A percentile compares a stretch with the other conserved stretches of the same genome.
phyloP scores from a whole-genome alignment of 2,329 filamentous ascomycete species.

The Purpureocillium lavendulum region DNA sequence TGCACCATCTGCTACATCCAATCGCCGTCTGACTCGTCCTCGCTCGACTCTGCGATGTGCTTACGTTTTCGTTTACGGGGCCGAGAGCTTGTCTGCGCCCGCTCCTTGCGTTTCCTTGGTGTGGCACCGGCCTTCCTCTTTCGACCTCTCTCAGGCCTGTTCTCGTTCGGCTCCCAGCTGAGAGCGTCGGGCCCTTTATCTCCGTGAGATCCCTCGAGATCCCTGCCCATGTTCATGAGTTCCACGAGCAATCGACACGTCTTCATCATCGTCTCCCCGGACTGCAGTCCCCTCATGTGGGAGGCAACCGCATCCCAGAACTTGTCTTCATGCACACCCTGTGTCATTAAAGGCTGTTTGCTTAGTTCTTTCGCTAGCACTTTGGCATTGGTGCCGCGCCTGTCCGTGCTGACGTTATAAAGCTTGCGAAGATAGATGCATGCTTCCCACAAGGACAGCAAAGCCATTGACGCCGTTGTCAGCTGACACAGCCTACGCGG shows the following conservation, averaged over 20 bases:
- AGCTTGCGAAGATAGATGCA: conserved; percentile 72
- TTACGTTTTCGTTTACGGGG: conserved; percentile 38
- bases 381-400: conserved; percentile 55
- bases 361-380: conserved; percentile 64
- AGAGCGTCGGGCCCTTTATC: conserved; percentile 42
- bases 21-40: no score
- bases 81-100: conserved; percentile 45
- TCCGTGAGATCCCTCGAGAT: conserved; percentile 64
- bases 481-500: conserved; percentile 58
- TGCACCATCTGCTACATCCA: no score
- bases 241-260: conserved; percentile 73
- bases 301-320: conserved; percentile 67
- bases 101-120: conserved; percentile 49
- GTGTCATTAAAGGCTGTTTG: conserved; percentile 68
- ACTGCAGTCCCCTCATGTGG: conserved; percentile 59
- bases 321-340: conserved; percentile 71
- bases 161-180: conserved; percentile 40
- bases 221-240: conserved; percentile 68
- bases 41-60: no score
- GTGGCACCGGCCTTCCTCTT: conserved; percentile 44
- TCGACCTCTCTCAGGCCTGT: conserved; percentile 38
- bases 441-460: conserved; percentile 79
- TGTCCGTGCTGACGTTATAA: conserved; percentile 62
- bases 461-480: conserved; percentile 66
- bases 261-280: conserved; percentile 60